Percentiles rank a stretch among this genome's conserved stretches.
phyloP scores from a whole-genome alignment of 2,329 filamentous ascomycete species.

The Paradendryphiella salina region DNA sequence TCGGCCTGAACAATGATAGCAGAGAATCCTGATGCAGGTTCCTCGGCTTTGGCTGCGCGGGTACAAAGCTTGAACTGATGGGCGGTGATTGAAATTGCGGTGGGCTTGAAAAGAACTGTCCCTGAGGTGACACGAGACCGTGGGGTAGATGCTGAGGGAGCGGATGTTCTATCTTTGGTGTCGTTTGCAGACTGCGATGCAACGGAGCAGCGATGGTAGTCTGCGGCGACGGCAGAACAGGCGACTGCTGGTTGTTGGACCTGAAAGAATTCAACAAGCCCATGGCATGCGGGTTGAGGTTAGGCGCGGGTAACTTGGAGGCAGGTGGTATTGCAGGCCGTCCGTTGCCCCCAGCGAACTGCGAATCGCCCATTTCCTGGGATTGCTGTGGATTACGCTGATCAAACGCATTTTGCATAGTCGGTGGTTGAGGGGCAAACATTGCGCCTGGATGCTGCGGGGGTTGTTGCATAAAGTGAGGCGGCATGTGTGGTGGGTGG shows the following conservation, averaged over 20 bases:
- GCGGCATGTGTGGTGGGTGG: slow-evolving; percentile 27
- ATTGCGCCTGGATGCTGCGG: slow-evolving; percentile 15
- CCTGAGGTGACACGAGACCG: slow-evolving; percentile 33
- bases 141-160: slow-evolving; percentile 26
- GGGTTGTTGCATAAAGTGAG: slow-evolving; percentile 19
- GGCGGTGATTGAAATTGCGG: slow-evolving; percentile 39
- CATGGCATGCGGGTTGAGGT: slow-evolving; percentile 61
- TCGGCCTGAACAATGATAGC: slow-evolving; percentile 51
- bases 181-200: slow-evolving; percentile 26
- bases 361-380: slow-evolving; percentile 32
- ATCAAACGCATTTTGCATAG: slow-evolving; percentile 29
- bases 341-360: slow-evolving; percentile 46
- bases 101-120: slow-evolving; percentile 32
- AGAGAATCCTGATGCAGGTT: slow-evolving; percentile 52
- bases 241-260: slow-evolving; percentile 32
- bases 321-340: slow-evolving; percentile 57
- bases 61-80: slow-evolving; percentile 26
- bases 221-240: slow-evolving; percentile 9
- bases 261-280: slow-evolving; percentile 64
- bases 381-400: slow-evolving; percentile 12
- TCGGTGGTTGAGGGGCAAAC: slow-evolving; percentile 22
- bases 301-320: slow-evolving; percentile 61
- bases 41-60: slow-evolving; percentile 43
- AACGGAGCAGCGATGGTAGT: slow-evolving; percentile 17
- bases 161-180: slow-evolving; percentile 30